Conservation (phyloP, 768 basidiomycete species). For the Suillus sp. region DNA sequence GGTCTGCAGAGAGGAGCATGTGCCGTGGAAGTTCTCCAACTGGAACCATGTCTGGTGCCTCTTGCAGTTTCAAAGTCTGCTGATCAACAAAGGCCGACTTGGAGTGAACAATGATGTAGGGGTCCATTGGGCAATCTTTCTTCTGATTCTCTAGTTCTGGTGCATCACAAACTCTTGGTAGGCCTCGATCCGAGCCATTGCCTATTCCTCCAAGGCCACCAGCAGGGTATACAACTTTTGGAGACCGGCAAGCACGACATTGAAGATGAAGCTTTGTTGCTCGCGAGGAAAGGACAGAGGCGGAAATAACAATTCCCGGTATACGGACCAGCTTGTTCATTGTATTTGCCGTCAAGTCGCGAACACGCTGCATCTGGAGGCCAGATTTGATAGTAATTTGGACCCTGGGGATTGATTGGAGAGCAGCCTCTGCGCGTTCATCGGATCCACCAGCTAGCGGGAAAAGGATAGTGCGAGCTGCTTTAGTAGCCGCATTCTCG, state of each 20-base stretch:
- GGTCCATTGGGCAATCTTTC: slow-evolving; percentile 95
- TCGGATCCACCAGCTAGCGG: slow-evolving; percentile 65
- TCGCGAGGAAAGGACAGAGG: slow-evolving; percentile 89
- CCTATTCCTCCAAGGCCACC: slow-evolving; percentile 87
- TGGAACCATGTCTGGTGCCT: slow-evolving; percentile 99
- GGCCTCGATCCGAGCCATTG: slow-evolving; percentile 77
- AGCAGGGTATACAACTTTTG: slow-evolving; percentile 75
- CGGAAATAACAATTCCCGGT: slow-evolving; percentile 97
- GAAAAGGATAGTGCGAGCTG: slow-evolving; percentile 81
- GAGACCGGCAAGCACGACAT: slow-evolving; percentile 86
- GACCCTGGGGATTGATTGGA: slow-evolving; percentile 62
- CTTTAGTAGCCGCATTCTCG: slow-evolving; percentile 86
- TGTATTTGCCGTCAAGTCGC: slow-evolving; percentile 90
- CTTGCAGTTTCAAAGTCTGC: slow-evolving; percentile 95
- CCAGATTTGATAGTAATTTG: slow-evolving; percentile 91
- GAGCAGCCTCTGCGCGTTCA: slow-evolving; percentile 47
- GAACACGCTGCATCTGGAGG: slow-evolving; percentile 90
- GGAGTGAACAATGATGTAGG: slow-evolving; percentile 93
- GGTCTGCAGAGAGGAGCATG: slow-evolving; percentile 88
- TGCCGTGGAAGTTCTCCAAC: slow-evolving; percentile 97
- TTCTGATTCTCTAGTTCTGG: slow-evolving; percentile 77
- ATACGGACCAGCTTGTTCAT: slow-evolving; percentile 96
- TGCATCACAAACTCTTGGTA: slow-evolving; percentile 89
- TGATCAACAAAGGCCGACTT: slow-evolving; percentile 95
- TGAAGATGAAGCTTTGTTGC: slow-evolving; percentile 91